A percentile compares a stretch with the other conserved stretches of the same genome.
Conservation (phyloP, 306 rosid species). For the Hylodesmum podocarpum region DNA sequence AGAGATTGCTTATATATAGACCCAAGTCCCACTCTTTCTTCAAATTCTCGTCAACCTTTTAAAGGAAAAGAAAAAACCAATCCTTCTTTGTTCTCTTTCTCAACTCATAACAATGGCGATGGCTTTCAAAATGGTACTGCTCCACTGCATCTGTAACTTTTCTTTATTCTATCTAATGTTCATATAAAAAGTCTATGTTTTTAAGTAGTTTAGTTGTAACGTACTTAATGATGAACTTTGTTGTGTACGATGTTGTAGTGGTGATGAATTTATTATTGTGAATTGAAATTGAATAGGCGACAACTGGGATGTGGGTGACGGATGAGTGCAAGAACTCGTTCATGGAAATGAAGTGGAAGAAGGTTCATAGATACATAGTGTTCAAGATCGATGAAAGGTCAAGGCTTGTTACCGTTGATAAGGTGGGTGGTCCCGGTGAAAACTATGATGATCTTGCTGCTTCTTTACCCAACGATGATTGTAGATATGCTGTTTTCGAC, state of each 20-base stretch:
- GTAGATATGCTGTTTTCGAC: slow-evolving; percentile 95
- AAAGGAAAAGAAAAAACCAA: neutral
- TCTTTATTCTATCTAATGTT: neutral
- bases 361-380: slow-evolving; percentile 85
- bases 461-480: slow-evolving; percentile 85
- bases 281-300: slow-evolving; percentile 55
- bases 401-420: slow-evolving; percentile 83
- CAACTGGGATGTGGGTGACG: slow-evolving; percentile 99
- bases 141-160: neutral
- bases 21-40: slow-evolving; percentile 7
- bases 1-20: slow-evolving; percentile 26
- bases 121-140: slow-evolving; percentile 97
- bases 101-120: slow-evolving; percentile 76
- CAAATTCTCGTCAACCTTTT: slow-evolving; percentile 3
- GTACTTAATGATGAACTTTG: neutral
- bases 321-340: slow-evolving; percentile 97
- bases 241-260: neutral
- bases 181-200: too few species aligned
- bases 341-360: slow-evolving; percentile 99
- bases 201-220: too few species aligned
- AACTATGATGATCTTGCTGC: slow-evolving; percentile 82
- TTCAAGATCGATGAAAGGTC: slow-evolving; percentile 95
- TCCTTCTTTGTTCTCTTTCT: slow-evolving; percentile 7
- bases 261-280: neutral
- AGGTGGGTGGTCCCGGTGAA: slow-evolving; percentile 90